Conservation (phyloP, 2,329 filamentous ascomycete species). For the Sclerotinia borealis region DNA sequence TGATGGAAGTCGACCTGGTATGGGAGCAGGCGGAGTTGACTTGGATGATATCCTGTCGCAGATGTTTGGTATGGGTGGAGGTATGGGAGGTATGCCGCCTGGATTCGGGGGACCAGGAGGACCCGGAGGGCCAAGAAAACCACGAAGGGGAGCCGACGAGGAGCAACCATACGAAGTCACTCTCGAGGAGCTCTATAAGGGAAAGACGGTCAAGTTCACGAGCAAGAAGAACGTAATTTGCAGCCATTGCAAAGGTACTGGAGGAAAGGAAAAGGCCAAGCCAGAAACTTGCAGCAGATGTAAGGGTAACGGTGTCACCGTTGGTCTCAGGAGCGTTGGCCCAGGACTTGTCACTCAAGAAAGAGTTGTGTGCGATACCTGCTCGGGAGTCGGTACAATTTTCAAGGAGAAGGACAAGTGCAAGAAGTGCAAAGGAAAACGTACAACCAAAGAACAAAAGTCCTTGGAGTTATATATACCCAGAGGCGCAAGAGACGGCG, state of each 20-base stretch:
- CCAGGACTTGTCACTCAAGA: conserved; percentile 81
- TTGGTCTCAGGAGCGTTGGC: conserved; percentile 75
- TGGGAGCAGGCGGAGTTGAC: conserved; percentile 64
- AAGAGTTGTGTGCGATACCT: conserved; percentile 73
- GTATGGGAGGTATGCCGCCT: conserved; percentile 35
- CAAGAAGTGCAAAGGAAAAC: conserved; percentile 96
- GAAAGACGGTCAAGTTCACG: conserved; percentile 94
- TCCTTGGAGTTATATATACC: conserved; percentile 95
- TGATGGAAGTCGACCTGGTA: conserved; percentile 62
- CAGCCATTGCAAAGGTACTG: conserved; percentile 76
- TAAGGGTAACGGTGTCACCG: conserved; percentile 70
- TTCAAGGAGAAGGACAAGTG: conserved; percentile 97
- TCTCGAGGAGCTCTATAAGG: conserved; percentile 94
- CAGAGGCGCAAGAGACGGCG: conserved; percentile 76
- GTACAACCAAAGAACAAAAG: conserved; percentile 83
- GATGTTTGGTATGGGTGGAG: conserved; percentile 72
- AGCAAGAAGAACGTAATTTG: conserved; percentile 94
- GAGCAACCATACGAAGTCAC: conserved; percentile 87
- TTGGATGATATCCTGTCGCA: conserved; percentile 88
- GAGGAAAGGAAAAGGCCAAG: conserved; percentile 89
- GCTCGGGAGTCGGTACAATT: conserved; percentile 76
- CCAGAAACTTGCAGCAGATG: conserved; percentile 77
- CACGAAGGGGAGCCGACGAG: conserved; percentile 72
- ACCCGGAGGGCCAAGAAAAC: conserved; percentile 47
- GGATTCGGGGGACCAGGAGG: conserved; percentile 24